Conservation (phyloP, 768 basidiomycete species). For the Suillus cothurnatus region DNA sequence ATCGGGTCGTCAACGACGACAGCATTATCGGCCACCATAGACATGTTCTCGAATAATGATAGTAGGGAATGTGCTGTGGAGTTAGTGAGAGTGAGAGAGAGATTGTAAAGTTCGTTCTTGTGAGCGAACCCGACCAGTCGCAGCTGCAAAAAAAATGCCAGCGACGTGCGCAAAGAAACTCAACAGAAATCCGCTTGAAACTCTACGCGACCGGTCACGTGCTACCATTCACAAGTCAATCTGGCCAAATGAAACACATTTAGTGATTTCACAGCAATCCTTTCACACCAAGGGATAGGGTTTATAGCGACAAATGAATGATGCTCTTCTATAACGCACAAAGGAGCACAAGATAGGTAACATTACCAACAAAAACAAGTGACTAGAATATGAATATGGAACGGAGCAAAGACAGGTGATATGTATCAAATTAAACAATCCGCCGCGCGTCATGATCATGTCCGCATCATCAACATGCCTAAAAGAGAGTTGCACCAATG, state of each 20-base stretch:
- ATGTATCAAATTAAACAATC: slow-evolving; percentile 22
- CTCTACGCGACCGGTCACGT: slow-evolving; percentile 12
- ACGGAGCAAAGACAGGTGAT: slow-evolving; percentile 15
- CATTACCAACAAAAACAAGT: neutral
- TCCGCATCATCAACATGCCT: slow-evolving; percentile 15
- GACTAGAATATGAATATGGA: neutral
- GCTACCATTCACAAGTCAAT: neutral
- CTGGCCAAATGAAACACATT: neutral
- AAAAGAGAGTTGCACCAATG: slow-evolving; percentile 52
- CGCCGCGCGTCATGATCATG: slow-evolving; percentile 16
- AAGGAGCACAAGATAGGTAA: neutral
- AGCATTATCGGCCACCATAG: slow-evolving; percentile 5
- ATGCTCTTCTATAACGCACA: slow-evolving; percentile 1
- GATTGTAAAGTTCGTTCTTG: neutral
- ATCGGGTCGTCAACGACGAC: slow-evolving; percentile 9
- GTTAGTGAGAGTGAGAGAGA: neutral
- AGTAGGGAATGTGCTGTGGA: slow-evolving; percentile 15
- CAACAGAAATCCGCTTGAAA: slow-evolving; percentile 9
- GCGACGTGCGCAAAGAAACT: slow-evolving; percentile 5
- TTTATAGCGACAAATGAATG: neutral
- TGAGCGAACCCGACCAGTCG: slow-evolving; percentile 8
- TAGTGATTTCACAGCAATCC: neutral
- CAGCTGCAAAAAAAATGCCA: slow-evolving; percentile 12
- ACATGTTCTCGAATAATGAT: slow-evolving; percentile 13
- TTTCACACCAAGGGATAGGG: neutral